These are phyloP conservation scores for Eucalyptus leucophloia DNA, from an alignment of 345 rosid species.

Conservation along the genomic window DNA sequence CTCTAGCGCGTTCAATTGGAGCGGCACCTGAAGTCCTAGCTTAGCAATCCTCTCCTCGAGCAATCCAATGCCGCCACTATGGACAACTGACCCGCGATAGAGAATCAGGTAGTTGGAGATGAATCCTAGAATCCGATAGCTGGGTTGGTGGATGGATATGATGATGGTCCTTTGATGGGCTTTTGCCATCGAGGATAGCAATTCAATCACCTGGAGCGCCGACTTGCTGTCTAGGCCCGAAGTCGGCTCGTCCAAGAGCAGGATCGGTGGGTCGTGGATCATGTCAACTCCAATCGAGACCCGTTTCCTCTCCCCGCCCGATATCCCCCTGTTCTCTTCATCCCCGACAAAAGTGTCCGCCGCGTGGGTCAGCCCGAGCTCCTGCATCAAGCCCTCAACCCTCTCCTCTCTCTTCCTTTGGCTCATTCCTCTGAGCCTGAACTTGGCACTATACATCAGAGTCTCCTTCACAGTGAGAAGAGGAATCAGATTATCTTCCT, in stretches of 20 bases:
- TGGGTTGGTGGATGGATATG: constrained; percentile 62
- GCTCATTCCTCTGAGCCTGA: constrained; percentile 45
- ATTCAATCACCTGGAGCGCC: constrained; percentile 76
- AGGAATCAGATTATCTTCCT: constrained; percentile 74
- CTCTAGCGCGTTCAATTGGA: constrained; percentile 60
- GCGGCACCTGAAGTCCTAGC: constrained; percentile 57
- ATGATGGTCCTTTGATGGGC: constrained; percentile 44
- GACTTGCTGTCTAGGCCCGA: constrained; percentile 82
- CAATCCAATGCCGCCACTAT: constrained; percentile 41
- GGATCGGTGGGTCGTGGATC: constrained; percentile 68
- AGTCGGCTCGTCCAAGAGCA: constrained; percentile 86
- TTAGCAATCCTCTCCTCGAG: constrained; percentile 49
- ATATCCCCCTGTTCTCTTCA: constrained; percentile 62
- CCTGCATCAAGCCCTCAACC: constrained; percentile 55
- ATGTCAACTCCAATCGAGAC: constrained; percentile 82
- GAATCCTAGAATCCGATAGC: constrained; percentile 61
- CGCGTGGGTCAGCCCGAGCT: constrained; percentile 53
- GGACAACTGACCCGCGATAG: constrained; percentile 38
- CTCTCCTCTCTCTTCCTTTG: constrained; percentile 40
- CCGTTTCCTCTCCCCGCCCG: constrained; percentile 78
- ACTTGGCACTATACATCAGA: constrained; percentile 64
- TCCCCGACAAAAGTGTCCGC: constrained; percentile 42
- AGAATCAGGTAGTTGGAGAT: constrained; percentile 56
- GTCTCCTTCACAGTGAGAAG: constrained; percentile 82
- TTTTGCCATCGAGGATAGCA: constrained; percentile 63